These are phyloP conservation scores for Penicillium crystallinum DNA, from an alignment of 495 filamentous ascomycete species.

Conservation along the genomic window DNA sequence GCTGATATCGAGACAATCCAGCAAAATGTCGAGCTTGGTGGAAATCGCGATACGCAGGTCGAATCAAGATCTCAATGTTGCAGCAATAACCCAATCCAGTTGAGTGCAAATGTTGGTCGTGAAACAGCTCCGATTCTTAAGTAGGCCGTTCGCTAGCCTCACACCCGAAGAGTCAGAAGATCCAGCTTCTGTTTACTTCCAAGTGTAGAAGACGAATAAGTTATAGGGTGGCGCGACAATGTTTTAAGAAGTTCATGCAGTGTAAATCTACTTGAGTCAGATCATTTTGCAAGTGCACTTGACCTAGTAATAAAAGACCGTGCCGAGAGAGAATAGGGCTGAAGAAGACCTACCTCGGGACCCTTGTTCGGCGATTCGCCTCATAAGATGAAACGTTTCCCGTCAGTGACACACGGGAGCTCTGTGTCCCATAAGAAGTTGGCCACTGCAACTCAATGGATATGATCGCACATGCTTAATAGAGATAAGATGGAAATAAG, in stretches of 20 bases:
- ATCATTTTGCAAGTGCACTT: slow-evolving; percentile 9
- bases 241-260: slow-evolving; percentile 13
- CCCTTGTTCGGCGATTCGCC: slow-evolving; percentile 28
- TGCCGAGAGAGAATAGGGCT: slow-evolving; percentile 20
- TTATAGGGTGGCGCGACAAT: not conserved
- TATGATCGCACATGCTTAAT: slow-evolving; percentile 28
- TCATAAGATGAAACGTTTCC: slow-evolving; percentile 30
- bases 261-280: slow-evolving; percentile 19
- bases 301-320: slow-evolving; percentile 5
- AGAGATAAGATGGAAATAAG: not conserved
- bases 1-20: slow-evolving; percentile 3
- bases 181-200: slow-evolving; percentile 20
- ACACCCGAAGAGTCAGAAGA: slow-evolving; percentile 16
- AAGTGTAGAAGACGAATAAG: slow-evolving; percentile 10
- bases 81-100: slow-evolving; percentile 28
- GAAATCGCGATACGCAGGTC: slow-evolving; percentile 7
- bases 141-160: slow-evolving; percentile 17
- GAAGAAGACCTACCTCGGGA: slow-evolving; percentile 15
- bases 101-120: slow-evolving; percentile 25
- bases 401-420: slow-evolving; percentile 29
- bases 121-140: slow-evolving; percentile 23
- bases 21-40: not conserved
- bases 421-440: slow-evolving; percentile 35
- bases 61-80: slow-evolving; percentile 18
- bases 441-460: slow-evolving; percentile 28